These are phyloP conservation scores for Polytolypa hystricis DNA, from an alignment of 2,329 filamentous ascomycete species.

Conservation along the genomic window DNA sequence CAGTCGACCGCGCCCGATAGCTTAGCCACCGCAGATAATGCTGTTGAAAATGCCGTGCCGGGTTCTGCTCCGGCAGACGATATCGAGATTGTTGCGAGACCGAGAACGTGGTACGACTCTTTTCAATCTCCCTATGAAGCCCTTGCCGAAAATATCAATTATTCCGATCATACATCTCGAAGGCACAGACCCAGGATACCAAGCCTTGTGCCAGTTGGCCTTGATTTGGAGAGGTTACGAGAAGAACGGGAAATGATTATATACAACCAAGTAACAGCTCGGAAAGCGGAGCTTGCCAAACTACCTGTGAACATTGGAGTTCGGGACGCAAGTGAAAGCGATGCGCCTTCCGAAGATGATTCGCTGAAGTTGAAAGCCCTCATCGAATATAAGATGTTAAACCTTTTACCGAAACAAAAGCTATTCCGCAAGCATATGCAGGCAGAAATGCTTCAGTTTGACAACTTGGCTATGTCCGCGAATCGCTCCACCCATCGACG, in stretches of 20 bases:
- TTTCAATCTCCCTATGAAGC: constrained; percentile 62
- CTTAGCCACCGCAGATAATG: constrained; percentile 27
- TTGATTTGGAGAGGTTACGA: constrained; percentile 75
- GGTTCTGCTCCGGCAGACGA: constrained; percentile 15
- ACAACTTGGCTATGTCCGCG: constrained; percentile 93
- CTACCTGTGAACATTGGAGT: constrained; percentile 76
- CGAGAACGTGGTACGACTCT: constrained; percentile 51
- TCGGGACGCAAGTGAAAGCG: constrained; percentile 65
- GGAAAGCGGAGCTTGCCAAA: constrained; percentile 72
- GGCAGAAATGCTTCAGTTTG: constrained; percentile 85
- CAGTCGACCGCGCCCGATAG: constrained; percentile 19
- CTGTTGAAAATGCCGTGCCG: constrained; percentile 31
- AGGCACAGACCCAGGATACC: constrained; percentile 71
- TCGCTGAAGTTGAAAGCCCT: constrained; percentile 76
- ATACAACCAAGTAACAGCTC: constrained; percentile 78
- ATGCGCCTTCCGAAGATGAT: constrained; percentile 64
- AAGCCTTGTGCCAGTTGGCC: constrained; percentile 75
- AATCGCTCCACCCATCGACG: constrained; percentile 84
- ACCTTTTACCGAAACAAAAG: constrained; percentile 78
- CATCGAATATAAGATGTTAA: constrained; percentile 90
- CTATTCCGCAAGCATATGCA: constrained; percentile 77
- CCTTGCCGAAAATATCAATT: constrained; percentile 54
- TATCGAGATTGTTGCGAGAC: constrained; percentile 16
- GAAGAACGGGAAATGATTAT: constrained; percentile 80
- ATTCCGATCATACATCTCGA: constrained; percentile 65